A percentile compares a stretch with the other conserved stretches of the same genome.
Evolutionary conservation across 345 rosid species (phyloP).

Genomic region (Citrus sp.): DNA sequence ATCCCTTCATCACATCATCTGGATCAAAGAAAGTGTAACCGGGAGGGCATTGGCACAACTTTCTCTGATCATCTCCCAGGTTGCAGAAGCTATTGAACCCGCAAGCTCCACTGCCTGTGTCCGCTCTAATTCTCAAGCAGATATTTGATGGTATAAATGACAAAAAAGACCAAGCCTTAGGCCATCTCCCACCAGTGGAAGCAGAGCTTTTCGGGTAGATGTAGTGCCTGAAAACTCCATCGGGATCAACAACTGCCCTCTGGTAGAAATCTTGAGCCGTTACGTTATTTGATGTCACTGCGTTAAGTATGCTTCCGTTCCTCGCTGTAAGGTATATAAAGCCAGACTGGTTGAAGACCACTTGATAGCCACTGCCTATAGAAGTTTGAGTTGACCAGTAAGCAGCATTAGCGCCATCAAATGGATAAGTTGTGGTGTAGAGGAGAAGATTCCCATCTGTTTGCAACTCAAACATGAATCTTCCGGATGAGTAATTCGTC

Average conservation of each 20-base stretch:
- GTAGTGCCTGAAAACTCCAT: constrained; percentile 30
- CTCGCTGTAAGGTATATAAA: constrained; percentile 5
- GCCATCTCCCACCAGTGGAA: not conserved
- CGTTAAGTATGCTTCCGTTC: not conserved
- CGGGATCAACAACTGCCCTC: constrained; percentile 20
- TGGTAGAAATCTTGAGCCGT: constrained; percentile 14
- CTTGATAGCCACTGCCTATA: constrained; percentile 1
- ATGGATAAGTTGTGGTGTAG: constrained; percentile 23
- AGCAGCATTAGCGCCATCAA: not conserved
- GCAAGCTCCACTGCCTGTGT: constrained; percentile 21
- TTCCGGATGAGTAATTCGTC: constrained; percentile 36
- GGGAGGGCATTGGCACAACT: constrained; percentile 22
- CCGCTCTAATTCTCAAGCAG: not conserved
- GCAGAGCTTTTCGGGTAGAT: constrained; percentile 13
- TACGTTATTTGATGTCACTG: not conserved
- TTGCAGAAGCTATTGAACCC: constrained; percentile 33
- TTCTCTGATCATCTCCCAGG: constrained; percentile 1
- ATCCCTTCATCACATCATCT: constrained; percentile 12
- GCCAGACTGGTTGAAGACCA: constrained; percentile 20
- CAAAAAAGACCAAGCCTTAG: constrained; percentile 17
- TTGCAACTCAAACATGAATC: constrained; percentile 31
- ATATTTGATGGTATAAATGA: constrained; percentile 22
- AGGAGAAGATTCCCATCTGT: constrained; percentile 31
- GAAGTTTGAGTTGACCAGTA: constrained; percentile 36
- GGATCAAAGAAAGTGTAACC: constrained; percentile 10